Percentiles rank a stretch among this genome's conserved stretches.
phyloP scores from a whole-genome alignment of 2,329 filamentous ascomycete genomes.

The Tolypocladium ophioglossoides region DNA sequence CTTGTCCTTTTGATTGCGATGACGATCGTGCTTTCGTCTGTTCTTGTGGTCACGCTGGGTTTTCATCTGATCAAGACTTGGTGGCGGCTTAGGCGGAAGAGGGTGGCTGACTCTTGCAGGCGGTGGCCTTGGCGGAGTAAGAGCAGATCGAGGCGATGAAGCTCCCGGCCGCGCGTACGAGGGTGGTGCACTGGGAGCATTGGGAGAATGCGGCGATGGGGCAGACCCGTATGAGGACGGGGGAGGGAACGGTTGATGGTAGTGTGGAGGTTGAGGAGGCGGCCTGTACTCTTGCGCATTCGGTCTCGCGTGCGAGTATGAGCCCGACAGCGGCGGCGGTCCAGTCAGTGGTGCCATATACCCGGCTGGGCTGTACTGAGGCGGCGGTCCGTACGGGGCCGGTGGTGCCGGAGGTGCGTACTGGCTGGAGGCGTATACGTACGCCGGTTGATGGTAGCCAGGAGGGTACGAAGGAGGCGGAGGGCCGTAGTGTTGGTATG shows the following conservation, averaged over 20 bases:
- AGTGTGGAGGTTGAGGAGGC: background rate
- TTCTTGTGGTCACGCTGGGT: slow-evolving; percentile 17
- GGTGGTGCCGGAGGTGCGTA: slow-evolving; percentile 1
- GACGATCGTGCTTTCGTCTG: slow-evolving; percentile 20
- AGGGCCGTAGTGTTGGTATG: background rate
- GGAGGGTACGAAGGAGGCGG: slow-evolving; percentile 10
- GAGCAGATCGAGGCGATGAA: background rate
- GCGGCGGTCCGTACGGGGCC: background rate
- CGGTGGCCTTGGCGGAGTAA: slow-evolving; percentile 5
- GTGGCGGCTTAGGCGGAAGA: slow-evolving; percentile 21
- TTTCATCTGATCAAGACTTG: slow-evolving; percentile 16
- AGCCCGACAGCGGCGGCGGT: slow-evolving; percentile 3
- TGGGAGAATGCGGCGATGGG: background rate
- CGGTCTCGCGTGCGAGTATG: background rate
- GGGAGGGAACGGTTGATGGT: background rate
- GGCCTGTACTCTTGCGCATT: slow-evolving; percentile 1
- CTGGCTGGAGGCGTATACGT: slow-evolving; percentile 9
- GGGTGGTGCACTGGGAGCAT: background rate
- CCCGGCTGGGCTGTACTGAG: background rate
- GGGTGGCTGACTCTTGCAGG: slow-evolving; percentile 9
- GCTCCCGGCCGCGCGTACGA: slow-evolving; percentile 2
- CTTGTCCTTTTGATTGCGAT: slow-evolving; percentile 16
- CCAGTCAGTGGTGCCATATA: slow-evolving; percentile 7
- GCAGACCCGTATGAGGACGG: background rate
- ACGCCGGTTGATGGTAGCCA: slow-evolving; percentile 14